Percentiles rank a stretch among this genome's conserved stretches.
These are phyloP conservation scores for Scheffersomyces insectosa DNA, from an alignment of 1,139 yeast genomes.

Conservation along the genomic window DNA sequence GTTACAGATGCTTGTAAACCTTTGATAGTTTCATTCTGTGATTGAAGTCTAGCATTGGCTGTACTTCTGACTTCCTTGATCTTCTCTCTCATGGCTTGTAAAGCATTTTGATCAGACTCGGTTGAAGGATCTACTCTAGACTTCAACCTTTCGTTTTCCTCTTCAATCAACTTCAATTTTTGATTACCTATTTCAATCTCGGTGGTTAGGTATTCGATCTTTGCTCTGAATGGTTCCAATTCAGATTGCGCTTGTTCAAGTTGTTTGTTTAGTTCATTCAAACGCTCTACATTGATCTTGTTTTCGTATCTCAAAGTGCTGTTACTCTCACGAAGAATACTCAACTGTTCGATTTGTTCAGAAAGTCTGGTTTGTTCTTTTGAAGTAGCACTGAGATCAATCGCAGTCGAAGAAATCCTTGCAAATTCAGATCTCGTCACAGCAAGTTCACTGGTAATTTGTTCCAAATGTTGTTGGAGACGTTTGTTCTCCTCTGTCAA, in stretches of 20 bases:
- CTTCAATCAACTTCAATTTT: conserved; percentile 32
- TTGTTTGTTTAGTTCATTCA: conserved; percentile 24
- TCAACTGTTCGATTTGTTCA: conserved; percentile 67
- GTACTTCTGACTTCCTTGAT: conserved; percentile 31
- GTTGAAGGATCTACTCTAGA: conserved; percentile 17
- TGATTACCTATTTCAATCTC: conserved; percentile 35
- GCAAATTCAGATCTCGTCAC: conserved; percentile 45
- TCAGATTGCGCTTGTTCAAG: conserved; percentile 16
- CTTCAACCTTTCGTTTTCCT: conserved; percentile 40
- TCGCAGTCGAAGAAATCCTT: conserved; percentile 32
- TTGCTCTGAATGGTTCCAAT: conserved; percentile 20
- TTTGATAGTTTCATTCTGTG: conserved; percentile 23
- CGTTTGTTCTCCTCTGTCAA: conserved; percentile 50
- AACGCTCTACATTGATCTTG: conserved; percentile 21
- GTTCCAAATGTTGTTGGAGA: conserved; percentile 43
- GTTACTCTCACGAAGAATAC: conserved; percentile 73
- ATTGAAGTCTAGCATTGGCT: conserved; percentile 23
- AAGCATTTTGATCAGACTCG: conserved; percentile 15
- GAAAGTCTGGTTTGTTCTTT: conserved; percentile 55
- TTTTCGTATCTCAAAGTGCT: conserved; percentile 62
- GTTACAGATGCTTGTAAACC: conserved; percentile 23
- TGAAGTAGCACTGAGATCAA: conserved; percentile 39
- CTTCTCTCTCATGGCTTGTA: conserved; percentile 27
- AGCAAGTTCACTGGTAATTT: conserved; percentile 44
- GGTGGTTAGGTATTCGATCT: conserved; percentile 22